Evolutionary conservation across 768 basidiomycete genomes (phyloP).

Genomic region (Lentinula lateritia): DNA sequence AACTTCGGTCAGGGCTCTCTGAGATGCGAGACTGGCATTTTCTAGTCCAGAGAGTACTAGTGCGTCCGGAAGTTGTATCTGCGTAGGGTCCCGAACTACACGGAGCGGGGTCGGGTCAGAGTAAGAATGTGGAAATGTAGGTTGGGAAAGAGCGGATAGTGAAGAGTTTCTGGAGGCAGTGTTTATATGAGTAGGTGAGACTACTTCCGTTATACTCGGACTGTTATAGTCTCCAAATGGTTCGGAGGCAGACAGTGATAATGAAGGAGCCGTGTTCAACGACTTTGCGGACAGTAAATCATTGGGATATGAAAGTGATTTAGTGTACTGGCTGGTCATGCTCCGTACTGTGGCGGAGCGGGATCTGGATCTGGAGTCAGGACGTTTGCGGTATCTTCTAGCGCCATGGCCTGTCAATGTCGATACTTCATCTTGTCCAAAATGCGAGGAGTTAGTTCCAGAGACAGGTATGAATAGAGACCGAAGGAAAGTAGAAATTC

Average conservation of each 20-base stretch:
- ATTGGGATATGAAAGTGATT: slow-evolving; percentile 31
- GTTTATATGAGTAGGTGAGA: slow-evolving; percentile 3
- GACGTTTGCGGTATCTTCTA: slow-evolving; percentile 5
- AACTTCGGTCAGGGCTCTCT: slow-evolving; percentile 50
- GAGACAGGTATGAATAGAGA: slow-evolving; percentile 30
- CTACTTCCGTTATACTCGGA: neutral
- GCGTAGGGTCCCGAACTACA: slow-evolving; percentile 13
- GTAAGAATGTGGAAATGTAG: slow-evolving; percentile 24
- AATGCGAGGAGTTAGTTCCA: slow-evolving; percentile 3
- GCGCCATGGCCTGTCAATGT: slow-evolving; percentile 1
- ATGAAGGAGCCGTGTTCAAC: neutral
- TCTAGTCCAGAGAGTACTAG: slow-evolving; percentile 73
- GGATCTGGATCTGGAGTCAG: neutral
- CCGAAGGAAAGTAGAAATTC: slow-evolving; percentile 25
- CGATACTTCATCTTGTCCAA: slow-evolving; percentile 11
- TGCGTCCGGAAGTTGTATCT: slow-evolving; percentile 43
- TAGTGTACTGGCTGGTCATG: slow-evolving; percentile 13
- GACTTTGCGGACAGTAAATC: slow-evolving; percentile 17
- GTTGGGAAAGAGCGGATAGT: slow-evolving; percentile 11
- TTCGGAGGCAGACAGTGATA: slow-evolving; percentile 7
- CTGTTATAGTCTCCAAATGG: slow-evolving; percentile 10
- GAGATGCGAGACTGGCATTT: slow-evolving; percentile 44
- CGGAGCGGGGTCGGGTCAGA: slow-evolving; percentile 26
- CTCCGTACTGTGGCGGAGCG: slow-evolving; percentile 2
- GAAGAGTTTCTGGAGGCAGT: slow-evolving; percentile 4